These are phyloP conservation scores for Solanum rostratum DNA, from an alignment of 257 asterid species.

Conservation along the genomic window DNA sequence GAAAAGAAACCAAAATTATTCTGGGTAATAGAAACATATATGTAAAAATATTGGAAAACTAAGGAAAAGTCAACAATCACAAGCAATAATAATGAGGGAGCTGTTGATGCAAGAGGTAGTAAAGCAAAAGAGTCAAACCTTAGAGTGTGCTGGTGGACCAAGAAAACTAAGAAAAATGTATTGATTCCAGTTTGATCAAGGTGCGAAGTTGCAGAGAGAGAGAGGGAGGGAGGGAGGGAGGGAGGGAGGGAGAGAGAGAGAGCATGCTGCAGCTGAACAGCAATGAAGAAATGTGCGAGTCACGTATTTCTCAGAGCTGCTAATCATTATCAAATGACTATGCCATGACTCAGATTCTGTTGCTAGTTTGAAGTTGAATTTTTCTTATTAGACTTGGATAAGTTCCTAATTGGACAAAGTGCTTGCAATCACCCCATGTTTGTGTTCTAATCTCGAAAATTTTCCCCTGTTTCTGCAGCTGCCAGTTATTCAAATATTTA, in stretches of 20 bases:
- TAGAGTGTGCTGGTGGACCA: neutral
- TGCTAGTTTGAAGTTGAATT: neutral
- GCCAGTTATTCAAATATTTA: neutral
- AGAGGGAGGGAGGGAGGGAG: neutral
- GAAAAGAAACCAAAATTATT: neutral
- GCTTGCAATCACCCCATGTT: neutral
- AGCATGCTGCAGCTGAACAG: neutral
- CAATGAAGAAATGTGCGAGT: neutral
- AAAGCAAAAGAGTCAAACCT: neutral
- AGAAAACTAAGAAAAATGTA: neutral
- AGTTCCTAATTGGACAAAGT: neutral
- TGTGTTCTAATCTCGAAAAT: neutral
- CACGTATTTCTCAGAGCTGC: neutral
- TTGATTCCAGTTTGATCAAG: neutral
- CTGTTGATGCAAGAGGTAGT: neutral
- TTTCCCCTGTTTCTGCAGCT: neutral
- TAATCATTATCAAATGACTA: neutral
- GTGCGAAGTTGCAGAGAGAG: neutral
- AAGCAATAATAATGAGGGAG: neutral
- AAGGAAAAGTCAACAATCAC: neutral
- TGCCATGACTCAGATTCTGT: neutral
- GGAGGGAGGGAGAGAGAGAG: neutral
- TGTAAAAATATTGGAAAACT: neutral
- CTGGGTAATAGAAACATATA: neutral
- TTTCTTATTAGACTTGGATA: neutral